Conservation (phyloP, 192 early-diverging fungal genomes). For the Polychytrium aggregatum region DNA sequence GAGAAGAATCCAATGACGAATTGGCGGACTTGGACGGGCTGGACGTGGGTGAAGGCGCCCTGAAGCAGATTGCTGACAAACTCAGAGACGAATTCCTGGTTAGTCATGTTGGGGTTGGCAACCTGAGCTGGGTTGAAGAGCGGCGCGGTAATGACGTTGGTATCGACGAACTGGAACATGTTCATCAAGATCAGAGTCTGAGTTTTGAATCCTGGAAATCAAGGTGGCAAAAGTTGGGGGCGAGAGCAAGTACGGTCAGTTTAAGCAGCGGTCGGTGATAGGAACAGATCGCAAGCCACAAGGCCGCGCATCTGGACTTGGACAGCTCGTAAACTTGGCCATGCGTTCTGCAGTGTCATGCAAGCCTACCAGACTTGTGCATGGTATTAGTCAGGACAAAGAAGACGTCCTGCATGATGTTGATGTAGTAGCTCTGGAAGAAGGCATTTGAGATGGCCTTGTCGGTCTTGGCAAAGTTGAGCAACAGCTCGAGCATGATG, state of each 20-base stretch:
- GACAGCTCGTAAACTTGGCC: too few species aligned
- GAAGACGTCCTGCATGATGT: conserved; percentile 88
- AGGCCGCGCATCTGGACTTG: too few species aligned
- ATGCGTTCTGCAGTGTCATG: too few species aligned
- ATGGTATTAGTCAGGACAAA: conserved; percentile 93
- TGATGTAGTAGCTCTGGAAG: conserved; percentile 85
- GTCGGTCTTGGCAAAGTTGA: conserved; percentile 68
- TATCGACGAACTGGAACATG: conserved; percentile 79
- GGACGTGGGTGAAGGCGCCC: conserved; percentile 86
- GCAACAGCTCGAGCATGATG: conserved; percentile 79
- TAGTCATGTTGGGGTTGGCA: conserved; percentile 64
- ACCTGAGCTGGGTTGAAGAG: conserved; percentile 67
- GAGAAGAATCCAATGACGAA: conserved; percentile 84
- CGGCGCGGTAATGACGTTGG: conserved; percentile 65
- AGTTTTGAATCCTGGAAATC: conserved; percentile 71
- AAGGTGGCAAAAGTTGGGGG: too few species aligned
- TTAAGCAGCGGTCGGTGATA: too few species aligned
- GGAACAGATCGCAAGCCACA: too few species aligned
- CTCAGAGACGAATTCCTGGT: conserved; percentile 67
- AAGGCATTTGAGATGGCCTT: conserved; percentile 67
- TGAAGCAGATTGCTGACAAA: conserved; percentile 75
- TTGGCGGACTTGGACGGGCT: conserved; percentile 67
- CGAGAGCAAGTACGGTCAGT: too few species aligned
- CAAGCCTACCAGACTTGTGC: conserved; percentile 80
- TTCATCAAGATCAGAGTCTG: conserved; percentile 84